Conservation (phyloP, 2,329 filamentous ascomycete genomes). For the Sarocladiaceae sp. region DNA sequence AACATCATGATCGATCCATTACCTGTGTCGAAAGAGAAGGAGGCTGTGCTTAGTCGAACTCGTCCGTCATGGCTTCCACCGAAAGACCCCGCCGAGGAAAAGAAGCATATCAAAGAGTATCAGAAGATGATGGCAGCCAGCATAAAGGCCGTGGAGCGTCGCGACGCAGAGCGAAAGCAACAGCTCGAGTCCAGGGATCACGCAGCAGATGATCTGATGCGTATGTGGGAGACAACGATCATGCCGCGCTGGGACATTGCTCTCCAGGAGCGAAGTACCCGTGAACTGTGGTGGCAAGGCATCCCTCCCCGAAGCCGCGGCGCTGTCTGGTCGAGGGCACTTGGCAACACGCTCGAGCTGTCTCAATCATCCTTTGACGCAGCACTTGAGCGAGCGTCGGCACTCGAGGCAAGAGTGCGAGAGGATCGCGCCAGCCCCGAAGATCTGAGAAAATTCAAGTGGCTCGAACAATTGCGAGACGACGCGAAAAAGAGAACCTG, state of each 20-base stretch:
- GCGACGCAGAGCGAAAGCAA: constrained; percentile 47
- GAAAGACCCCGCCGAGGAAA: constrained; percentile 87
- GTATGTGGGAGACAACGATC: constrained; percentile 72
- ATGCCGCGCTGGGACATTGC: constrained; percentile 71
- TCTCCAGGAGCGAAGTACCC: constrained; percentile 63
- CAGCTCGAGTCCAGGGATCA: constrained; percentile 52
- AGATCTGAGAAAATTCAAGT: constrained; percentile 51
- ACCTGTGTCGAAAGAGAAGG: constrained; percentile 81
- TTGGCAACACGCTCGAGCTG: constrained; percentile 70
- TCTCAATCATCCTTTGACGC: constrained; percentile 65
- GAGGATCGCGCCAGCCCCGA: constrained; percentile 47
- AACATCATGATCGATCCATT: constrained; percentile 83
- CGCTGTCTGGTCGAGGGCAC: constrained; percentile 64
- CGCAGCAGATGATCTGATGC: constrained; percentile 49
- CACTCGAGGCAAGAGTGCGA: constrained; percentile 54
- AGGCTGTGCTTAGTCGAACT: constrained; percentile 75
- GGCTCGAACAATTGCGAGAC: constrained; percentile 59
- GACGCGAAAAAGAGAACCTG: constrained; percentile 64
- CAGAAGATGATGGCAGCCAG: constrained; percentile 74
- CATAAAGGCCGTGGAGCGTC: constrained; percentile 55
- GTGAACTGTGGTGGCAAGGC: constrained; percentile 80
- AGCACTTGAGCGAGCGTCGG: constrained; percentile 63
- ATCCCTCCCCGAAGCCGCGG: constrained; percentile 68
- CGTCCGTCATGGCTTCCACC: constrained; percentile 81
- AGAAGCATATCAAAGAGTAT: constrained; percentile 79